Evolutionary conservation across 2,329 filamentous ascomycete species (phyloP), one percentile per base, ranked within the genome.

Genomic region (Eutypella sp.): DNA sequence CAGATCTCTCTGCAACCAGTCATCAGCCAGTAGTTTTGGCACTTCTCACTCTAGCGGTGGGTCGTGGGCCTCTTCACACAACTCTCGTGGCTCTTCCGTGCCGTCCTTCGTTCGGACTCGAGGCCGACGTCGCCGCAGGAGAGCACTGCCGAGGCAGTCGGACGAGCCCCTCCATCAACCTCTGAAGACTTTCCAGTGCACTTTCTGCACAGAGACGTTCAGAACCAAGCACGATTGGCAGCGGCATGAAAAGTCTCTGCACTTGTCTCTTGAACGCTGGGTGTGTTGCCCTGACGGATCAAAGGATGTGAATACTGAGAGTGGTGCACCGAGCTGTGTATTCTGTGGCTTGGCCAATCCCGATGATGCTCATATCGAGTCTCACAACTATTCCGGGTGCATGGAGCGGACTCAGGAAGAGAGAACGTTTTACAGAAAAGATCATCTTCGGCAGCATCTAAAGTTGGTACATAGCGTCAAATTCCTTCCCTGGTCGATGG

Each of bases 191-290:
- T 82, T 77, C 62, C 81, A 84, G 62, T 85, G 81, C 62, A 85
- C 81, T 50, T 85, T 85, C 69, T 85, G 81, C 61, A 84, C 81
- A 6, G 80, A 84, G 52, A 82, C 79, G 0, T 85, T 84, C 63
- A 71, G 80, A 53, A 84, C 81, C 3, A 85, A 85, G 60, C 79
- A 85, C 56, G 81, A 85, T 62, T 85, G 81, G 81, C 80, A 84
- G 56, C 71, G 84, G 47, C 84, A 88, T 60, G 84, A 89, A 57
- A 84, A 84, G 54, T 82, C 81, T 42, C 69, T 82, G 52, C 84
- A 78, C 60, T 65, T 79, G 55, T 87, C 79, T 6, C 76, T 85
- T 0, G 81, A 80, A 67, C 73, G 73, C 46, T 88, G 76, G 85
- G 78, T 82, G 48, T 87, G 77, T 58, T 74, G 75, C 4, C 80